A percentile compares a stretch with the other conserved stretches of the same genome.
Evolutionary conservation across 257 asterid genomes (phyloP).

Genomic region (Capsicum pubescens): DNA sequence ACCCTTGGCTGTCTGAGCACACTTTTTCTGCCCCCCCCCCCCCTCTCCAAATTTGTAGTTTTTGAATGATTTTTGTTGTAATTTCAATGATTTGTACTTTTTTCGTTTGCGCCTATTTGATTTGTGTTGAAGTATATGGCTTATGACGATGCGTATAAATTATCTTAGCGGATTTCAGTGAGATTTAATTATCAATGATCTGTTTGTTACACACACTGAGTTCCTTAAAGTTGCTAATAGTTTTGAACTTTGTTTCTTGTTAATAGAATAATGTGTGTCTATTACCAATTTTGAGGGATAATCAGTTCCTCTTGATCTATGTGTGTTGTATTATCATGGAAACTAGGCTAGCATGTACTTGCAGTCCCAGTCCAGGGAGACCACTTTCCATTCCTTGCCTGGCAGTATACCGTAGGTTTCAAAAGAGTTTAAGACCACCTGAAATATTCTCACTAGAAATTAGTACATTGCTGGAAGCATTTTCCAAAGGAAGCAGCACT

Average conservation of each 20-base stretch:
- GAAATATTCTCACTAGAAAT: no score
- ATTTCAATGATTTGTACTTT: no score
- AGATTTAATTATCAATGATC: conserved; percentile 72
- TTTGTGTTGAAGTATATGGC: conserved; percentile 38
- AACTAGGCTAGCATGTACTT: conserved; percentile 33
- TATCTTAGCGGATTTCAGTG: conserved; percentile 98
- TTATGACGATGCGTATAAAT: conserved; percentile 54
- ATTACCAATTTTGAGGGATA: conserved; percentile 85
- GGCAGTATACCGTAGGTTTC: no score
- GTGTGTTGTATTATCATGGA: conserved; percentile 76
- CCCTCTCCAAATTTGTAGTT: neutral
- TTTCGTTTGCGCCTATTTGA: no score
- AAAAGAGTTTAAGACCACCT: no score
- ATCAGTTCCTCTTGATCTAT: conserved; percentile 58
- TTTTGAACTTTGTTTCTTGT: neutral
- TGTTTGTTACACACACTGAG: conserved; percentile 95
- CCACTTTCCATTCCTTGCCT: no score
- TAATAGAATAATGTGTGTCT: conserved; percentile 50
- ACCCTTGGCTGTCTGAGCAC: conserved; percentile 82
- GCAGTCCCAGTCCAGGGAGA: no score
- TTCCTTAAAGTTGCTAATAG: no score
- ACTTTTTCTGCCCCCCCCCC: neutral
- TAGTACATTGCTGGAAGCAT: no score
- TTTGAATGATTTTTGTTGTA: neutral
- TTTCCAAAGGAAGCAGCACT: no score